Conservation (phyloP, 495 filamentous ascomycete species). For the Penicillium parvum region DNA sequence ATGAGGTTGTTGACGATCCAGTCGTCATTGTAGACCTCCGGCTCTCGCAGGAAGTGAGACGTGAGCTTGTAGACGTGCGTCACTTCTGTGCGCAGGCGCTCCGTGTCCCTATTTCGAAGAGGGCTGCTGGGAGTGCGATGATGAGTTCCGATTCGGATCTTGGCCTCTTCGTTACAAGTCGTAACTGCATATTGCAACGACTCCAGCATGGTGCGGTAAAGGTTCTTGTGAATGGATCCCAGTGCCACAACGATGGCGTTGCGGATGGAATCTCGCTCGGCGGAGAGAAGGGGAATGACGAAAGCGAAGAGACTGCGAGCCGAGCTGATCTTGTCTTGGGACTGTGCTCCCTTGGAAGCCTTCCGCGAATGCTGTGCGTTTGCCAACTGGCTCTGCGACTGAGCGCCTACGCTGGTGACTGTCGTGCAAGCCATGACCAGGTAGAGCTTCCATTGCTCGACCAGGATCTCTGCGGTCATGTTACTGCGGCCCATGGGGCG, state of each 20-base stretch:
- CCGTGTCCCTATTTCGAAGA: slow-evolving; percentile 70
- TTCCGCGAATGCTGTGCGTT: slow-evolving; percentile 81
- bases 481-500: slow-evolving; percentile 54
- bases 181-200: slow-evolving; percentile 80
- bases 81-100: slow-evolving; percentile 85
- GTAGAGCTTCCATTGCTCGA: slow-evolving; percentile 99
- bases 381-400: slow-evolving; percentile 52
- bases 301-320: slow-evolving; percentile 84
- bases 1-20: slow-evolving; percentile 90
- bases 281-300: slow-evolving; percentile 80
- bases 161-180: slow-evolving; percentile 81
- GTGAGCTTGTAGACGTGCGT: slow-evolving; percentile 94
- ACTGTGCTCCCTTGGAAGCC: slow-evolving; percentile 65
- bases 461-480: slow-evolving; percentile 77
- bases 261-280: slow-evolving; percentile 68
- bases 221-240: slow-evolving; percentile 89
- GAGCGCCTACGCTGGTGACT: slow-evolving; percentile 74
- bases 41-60: slow-evolving; percentile 78
- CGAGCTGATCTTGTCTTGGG: slow-evolving; percentile 79
- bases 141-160: slow-evolving; percentile 70
- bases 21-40: slow-evolving; percentile 79
- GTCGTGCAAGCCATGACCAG: slow-evolving; percentile 96
- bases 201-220: slow-evolving; percentile 90
- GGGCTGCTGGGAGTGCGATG: slow-evolving; percentile 73
- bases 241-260: slow-evolving; percentile 89